Percentiles rank a stretch among this genome's conserved stretches.
Evolutionary conservation across 2,329 filamentous ascomycete species (phyloP).

Genomic region (Phyllosticta citriasiana): DNA sequence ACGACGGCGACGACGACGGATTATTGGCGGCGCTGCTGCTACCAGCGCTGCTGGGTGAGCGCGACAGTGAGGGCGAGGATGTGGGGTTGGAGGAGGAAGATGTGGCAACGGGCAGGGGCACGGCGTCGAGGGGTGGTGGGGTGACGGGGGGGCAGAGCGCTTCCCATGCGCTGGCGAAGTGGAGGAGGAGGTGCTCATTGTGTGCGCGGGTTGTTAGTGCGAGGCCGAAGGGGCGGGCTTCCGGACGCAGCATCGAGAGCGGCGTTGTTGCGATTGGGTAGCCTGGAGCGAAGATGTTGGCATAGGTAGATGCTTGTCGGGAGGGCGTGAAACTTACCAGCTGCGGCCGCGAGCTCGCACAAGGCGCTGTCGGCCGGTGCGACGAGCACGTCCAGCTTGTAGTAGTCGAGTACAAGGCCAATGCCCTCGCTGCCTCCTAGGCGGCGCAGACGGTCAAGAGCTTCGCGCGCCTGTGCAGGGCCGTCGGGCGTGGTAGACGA

Average conservation of each 20-base stretch:
- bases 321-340: conserved; percentile 9
- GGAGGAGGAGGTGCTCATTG: conserved; percentile 23
- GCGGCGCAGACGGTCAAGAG: conserved; percentile 19
- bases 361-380: conserved; percentile 26
- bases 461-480: conserved; percentile 16
- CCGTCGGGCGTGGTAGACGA: conserved; percentile 16
- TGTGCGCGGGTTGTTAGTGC: conserved; percentile 22
- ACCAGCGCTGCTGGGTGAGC: too few relatives aligned
- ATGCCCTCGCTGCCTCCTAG: conserved; percentile 24
- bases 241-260: conserved; percentile 24
- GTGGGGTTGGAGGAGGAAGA: too few relatives aligned
- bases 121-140: conserved; percentile 21
- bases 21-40: too few relatives aligned
- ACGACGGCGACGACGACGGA: conserved; percentile 11
- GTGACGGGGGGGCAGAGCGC: conserved; percentile 22
- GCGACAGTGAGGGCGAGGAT: too few relatives aligned
- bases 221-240: conserved; percentile 27
- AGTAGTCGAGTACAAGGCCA: conserved; percentile 21
- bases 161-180: conserved; percentile 28
- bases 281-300: conserved; percentile 10
- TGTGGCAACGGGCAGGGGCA: conserved; percentile 19
- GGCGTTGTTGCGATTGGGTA: conserved; percentile 27
- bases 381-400: conserved; percentile 23
- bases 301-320: not conserved
- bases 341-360: conserved; percentile 25